Conservation (phyloP, 2,329 filamentous ascomycete genomes). For the Curvularia sp. region DNA sequence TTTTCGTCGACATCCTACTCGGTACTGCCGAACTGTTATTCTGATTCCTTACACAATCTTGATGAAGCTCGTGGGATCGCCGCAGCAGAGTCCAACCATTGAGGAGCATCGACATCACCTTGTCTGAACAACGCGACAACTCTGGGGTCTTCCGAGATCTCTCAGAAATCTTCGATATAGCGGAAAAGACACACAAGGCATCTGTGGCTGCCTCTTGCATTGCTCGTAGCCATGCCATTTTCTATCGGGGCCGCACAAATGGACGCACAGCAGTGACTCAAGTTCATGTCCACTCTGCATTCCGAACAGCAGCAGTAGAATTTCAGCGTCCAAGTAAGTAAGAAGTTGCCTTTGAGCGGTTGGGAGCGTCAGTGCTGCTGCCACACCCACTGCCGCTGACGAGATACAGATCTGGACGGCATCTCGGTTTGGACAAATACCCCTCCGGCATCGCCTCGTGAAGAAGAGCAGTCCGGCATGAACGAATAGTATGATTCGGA, state of each 20-base stretch:
- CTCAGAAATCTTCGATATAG: not conserved
- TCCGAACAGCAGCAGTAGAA: not conserved
- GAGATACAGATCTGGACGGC: not conserved
- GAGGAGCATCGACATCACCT: not conserved
- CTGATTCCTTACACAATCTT: no score
- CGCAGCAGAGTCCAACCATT: not conserved
- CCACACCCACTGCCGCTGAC: not conserved
- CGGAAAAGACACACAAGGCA: not conserved
- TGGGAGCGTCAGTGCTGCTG: not conserved
- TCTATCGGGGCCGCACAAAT: not conserved
- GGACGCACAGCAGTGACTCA: not conserved
- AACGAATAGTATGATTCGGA: not conserved
- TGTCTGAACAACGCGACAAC: no score
- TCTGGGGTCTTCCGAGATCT: not conserved
- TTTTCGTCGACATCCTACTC: not conserved
- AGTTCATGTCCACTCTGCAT: not conserved
- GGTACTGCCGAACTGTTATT: no score
- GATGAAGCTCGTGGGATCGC: not conserved
- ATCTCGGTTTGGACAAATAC: not conserved
- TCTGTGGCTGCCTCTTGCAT: not conserved
- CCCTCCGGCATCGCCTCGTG: not conserved
- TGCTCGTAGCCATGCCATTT: no score
- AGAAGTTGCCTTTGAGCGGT: not conserved
- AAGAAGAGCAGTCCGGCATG: not conserved
- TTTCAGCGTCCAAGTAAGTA: no score